phyloP scores from a whole-genome alignment of 768 basidiomycete genomes.

The Phanerochaete carnosa region DNA sequence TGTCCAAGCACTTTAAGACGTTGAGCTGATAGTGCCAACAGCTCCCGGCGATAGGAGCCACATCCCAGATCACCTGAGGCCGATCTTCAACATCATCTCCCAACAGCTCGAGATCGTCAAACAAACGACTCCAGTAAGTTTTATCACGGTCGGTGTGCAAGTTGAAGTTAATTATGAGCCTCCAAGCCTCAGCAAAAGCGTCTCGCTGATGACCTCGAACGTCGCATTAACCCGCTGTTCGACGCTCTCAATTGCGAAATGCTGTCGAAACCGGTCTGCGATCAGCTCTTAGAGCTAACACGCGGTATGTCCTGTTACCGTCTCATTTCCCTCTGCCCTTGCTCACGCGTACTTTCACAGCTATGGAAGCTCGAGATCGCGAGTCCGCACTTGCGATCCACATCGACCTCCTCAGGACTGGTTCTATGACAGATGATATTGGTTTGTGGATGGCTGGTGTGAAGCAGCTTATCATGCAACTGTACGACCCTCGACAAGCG shows the following conservation, averaged over 20 bases:
- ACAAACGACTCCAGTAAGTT: constrained; percentile 71
- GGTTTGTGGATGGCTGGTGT: constrained; percentile 85
- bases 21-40: constrained; percentile 29
- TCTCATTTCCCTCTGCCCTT: too few species aligned
- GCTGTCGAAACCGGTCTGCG: constrained; percentile 66
- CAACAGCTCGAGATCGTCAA: constrained; percentile 63
- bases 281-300: constrained; percentile 66
- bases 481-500: constrained; percentile 32
- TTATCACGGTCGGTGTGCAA: constrained; percentile 9
- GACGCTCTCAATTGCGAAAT: constrained; percentile 92
- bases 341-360: constrained; percentile 45
- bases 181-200: constrained; percentile 84
- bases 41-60: constrained; percentile 89
- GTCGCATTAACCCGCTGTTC: constrained; percentile 81
- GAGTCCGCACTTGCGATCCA: constrained; percentile 79
- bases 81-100: constrained; percentile 64
- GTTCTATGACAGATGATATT: constrained; percentile 80
- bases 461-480: constrained; percentile 78
- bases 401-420: constrained; percentile 78
- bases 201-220: constrained; percentile 81
- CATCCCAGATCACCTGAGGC: constrained; percentile 67
- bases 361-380: constrained; percentile 78
- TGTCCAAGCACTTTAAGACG: not conserved
- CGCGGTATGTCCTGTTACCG: constrained; percentile 50
- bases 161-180: too few species aligned